These are phyloP conservation scores for Phytophthora cryptogea DNA, from an alignment of 352 stramenopile genomes.

Conservation along the genomic window DNA sequence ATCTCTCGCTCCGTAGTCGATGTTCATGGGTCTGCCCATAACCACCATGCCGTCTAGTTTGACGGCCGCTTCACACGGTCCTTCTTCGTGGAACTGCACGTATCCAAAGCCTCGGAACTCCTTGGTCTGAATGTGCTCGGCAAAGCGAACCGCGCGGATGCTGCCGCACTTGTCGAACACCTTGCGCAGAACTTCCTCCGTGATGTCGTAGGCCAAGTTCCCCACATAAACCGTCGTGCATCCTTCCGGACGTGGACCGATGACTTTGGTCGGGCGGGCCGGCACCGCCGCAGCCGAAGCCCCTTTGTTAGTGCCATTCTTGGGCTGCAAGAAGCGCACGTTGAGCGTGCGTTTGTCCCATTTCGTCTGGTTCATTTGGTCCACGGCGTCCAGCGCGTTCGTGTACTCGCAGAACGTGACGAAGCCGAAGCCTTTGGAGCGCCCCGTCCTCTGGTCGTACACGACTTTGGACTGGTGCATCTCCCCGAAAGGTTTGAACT, in stretches of 20 bases:
- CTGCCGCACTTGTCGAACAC: constrained; percentile 79
- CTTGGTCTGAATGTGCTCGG: constrained; percentile 85
- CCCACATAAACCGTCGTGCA: constrained; percentile 95
- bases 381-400: constrained; percentile 77
- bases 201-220: constrained; percentile 96
- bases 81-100: constrained; percentile 94
- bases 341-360: constrained; percentile 84
- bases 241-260: constrained; percentile 70
- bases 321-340: constrained; percentile 84
- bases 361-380: constrained; percentile 78
- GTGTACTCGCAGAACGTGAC: constrained; percentile 85
- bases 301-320: constrained; percentile 31
- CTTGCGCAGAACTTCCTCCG: constrained; percentile 86
- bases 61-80: constrained; percentile 87
- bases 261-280: constrained; percentile 45
- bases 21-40: constrained; percentile 83
- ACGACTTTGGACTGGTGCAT: constrained; percentile 90
- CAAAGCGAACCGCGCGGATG: constrained; percentile 83
- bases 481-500: constrained; percentile 76
- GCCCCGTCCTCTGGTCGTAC: constrained; percentile 66
- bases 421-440: constrained; percentile 82
- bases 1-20: constrained; percentile 79
- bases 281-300: constrained; percentile 3
- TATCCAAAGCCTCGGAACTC: constrained; percentile 88
- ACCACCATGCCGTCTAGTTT: constrained; percentile 78